A percentile compares a stretch with the other conserved stretches of the same genome.
These are phyloP conservation scores for Fusarium newnesense DNA, from an alignment of 2,329 filamentous ascomycete species.

Conservation along the genomic window DNA sequence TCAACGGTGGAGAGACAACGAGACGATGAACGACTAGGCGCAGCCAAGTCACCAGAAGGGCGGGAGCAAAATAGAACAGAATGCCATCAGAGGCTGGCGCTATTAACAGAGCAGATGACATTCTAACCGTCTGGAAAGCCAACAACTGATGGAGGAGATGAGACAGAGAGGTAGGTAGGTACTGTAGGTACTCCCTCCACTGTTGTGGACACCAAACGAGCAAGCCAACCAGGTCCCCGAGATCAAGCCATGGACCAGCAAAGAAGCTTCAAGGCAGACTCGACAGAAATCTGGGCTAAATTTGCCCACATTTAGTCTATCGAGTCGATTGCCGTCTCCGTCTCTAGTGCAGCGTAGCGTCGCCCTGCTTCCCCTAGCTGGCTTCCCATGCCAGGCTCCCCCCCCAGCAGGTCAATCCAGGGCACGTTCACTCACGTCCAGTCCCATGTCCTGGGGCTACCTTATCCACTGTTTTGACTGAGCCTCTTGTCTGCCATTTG, in stretches of 20 bases:
- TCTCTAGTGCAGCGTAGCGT: constrained; percentile 22
- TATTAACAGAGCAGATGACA: constrained; percentile 1
- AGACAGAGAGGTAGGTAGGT: neutral
- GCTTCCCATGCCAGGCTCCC: neutral
- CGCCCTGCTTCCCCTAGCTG: constrained; percentile 23
- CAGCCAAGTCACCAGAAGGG: constrained; percentile 23
- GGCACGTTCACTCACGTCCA: neutral
- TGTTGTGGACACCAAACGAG: neutral
- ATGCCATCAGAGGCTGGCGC: constrained; percentile 16
- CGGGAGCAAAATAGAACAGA: constrained; percentile 26
- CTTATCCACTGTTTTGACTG: neutral
- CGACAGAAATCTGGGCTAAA: constrained; percentile 21
- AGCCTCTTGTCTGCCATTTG: neutral
- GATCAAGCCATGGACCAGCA: constrained; percentile 21
- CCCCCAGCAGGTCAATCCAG: neutral
- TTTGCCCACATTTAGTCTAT: constrained; percentile 38
- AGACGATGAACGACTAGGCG: constrained; percentile 34
- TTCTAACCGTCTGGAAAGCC: constrained; percentile 18
- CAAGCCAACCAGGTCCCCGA: constrained; percentile 19
- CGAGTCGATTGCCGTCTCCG: constrained; percentile 24
- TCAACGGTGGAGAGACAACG: constrained; percentile 34
- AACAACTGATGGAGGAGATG: neutral
- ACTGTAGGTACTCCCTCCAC: neutral
- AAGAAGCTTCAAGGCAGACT: constrained; percentile 34
- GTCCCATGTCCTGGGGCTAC: neutral